Evolutionary conservation across 805 yeast genomes (phyloP), one percentile per base, ranked within the genome.

Genomic region (Zygosaccharomyces kombuchaensis): DNA sequence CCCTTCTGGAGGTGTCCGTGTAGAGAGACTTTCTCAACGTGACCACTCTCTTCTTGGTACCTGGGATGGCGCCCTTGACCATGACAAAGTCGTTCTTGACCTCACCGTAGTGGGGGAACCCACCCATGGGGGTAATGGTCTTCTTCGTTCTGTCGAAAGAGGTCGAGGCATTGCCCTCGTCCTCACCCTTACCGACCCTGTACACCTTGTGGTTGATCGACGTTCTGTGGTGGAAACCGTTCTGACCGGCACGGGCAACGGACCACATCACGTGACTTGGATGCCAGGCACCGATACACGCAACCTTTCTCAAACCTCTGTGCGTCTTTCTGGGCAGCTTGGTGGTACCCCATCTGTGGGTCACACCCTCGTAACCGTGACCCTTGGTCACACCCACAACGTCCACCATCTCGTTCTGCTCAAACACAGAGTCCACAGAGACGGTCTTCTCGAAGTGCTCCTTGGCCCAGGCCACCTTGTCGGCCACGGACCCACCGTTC

Each of bases 331-430:
- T 89, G 79, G 99, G 99, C 67, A 93, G 82, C 84, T 86, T 90
- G 90, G 90, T 95, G 86, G 99, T 93, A 75, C 99, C 99, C 98
- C 98, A 93, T 87, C 99, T 88, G 89, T 90, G 96, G 81, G 99
- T 93, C 70, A 91, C 97, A 90, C 99, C 99, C 80, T 93, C 99
- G 88, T 87, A 90, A 84, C 99, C 99, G 83, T 93, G 96, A 93
- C 99, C 99, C 84, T 87, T 91, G 85, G 99, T 93, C 71, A 93
- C 96, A 71, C 97, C 99, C 70, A 93, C 85, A 69, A 87, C 98
- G 69, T 93, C 99, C 67, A 93, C 83, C 84, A 87, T 83, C 83
- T 93, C 99, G 80, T 89, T 87, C 81, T 93, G 95, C 82, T 91
- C 99, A 73, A 93, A 85, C 68, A 93, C 98, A 65, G 95, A 74